A percentile compares a stretch with the other conserved stretches of the same genome.
Evolutionary conservation across 129 eudicot genomes (phyloP).

Genomic region (Flaveria sonorensis): DNA sequence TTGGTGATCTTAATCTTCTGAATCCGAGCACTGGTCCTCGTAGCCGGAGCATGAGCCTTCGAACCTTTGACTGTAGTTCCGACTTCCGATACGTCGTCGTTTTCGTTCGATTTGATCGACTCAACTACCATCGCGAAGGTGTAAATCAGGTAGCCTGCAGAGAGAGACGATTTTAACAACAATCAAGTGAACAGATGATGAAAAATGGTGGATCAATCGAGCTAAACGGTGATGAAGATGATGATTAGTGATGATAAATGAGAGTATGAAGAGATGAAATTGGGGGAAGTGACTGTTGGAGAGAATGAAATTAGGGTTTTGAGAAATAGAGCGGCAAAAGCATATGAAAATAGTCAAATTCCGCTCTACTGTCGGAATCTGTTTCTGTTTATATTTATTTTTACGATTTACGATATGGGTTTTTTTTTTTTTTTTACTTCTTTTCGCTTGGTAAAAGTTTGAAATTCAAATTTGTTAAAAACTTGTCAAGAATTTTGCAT

Average conservation of each 20-base stretch:
- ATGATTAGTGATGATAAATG: not conserved
- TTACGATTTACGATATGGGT: too few species aligned
- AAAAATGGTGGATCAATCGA: not conserved
- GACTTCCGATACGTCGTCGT: not conserved
- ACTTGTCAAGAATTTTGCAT: too few species aligned
- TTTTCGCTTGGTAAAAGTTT: too few species aligned
- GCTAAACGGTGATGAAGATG: not conserved
- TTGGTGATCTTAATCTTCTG: not conserved
- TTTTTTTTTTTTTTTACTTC: too few species aligned
- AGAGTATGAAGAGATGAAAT: not conserved
- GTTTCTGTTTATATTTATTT: not conserved
- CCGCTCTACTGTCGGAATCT: not conserved
- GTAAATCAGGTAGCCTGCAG: not conserved
- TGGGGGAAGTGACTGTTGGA: not conserved
- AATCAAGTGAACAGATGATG: not conserved
- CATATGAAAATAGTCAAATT: conserved; percentile 4
- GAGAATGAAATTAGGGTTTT: conserved; percentile 4
- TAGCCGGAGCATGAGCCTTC: not conserved
- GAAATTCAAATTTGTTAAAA: too few species aligned
- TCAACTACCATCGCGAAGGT: not conserved
- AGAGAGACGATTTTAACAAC: not conserved
- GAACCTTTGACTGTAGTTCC: too few species aligned
- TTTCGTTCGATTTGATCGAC: not conserved
- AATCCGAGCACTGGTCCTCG: conserved; percentile 11
- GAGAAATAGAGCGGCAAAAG: conserved; percentile 19